A percentile compares a stretch with the other conserved stretches of the same genome.
Conservation (phyloP, 345 rosid genomes). For the Linum tenue region DNA sequence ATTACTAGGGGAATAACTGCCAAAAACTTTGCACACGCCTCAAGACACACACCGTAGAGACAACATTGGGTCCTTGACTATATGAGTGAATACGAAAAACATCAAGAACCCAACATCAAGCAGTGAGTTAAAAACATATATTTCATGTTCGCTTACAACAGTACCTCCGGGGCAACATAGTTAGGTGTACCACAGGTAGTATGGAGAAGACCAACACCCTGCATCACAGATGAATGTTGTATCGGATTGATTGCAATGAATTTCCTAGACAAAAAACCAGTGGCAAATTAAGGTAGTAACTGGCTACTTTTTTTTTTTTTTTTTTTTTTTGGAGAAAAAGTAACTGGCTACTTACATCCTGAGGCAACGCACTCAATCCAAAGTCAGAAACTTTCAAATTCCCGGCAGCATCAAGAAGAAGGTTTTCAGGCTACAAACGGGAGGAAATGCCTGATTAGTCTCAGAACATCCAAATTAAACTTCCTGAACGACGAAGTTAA, state of each 20-base stretch:
- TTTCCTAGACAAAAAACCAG: not conserved
- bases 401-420: constrained; percentile 55
- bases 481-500: constrained; percentile 6
- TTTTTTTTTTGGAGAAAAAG: no score
- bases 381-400: constrained; percentile 73
- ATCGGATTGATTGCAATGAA: constrained; percentile 2
- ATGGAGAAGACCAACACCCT: constrained; percentile 63
- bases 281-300: not conserved
- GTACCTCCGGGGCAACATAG: constrained; percentile 67
- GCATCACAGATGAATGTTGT: constrained; percentile 13
- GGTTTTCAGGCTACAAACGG: constrained; percentile 55
- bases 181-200: constrained; percentile 97
- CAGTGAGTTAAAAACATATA: not conserved
- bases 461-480: constrained; percentile 16
- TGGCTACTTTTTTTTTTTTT: no score
- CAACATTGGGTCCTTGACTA: no score
- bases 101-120: no score
- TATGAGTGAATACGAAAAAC: no score
- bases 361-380: constrained; percentile 68
- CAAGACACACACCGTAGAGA: no score
- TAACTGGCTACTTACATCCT: constrained; percentile 40
- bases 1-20: no score
- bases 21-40: no score
- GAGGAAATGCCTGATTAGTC: constrained; percentile 11
- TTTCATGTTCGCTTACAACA: not conserved